Evolutionary conservation across 768 basidiomycete genomes (phyloP).

Genomic region (Pisolithus albus): DNA sequence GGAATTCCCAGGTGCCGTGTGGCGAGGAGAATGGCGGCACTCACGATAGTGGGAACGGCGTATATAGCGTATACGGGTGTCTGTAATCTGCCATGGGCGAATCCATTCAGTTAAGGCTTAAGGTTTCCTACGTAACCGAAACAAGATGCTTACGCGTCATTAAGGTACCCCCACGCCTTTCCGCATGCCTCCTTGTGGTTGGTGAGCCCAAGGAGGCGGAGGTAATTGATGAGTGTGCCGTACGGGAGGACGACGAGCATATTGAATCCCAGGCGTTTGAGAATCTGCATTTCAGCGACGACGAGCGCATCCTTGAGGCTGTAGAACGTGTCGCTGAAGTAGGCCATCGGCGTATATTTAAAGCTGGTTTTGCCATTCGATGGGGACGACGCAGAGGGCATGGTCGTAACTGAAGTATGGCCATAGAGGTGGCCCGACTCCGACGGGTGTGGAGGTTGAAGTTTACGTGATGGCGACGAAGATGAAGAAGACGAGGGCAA

Average conservation of each 20-base stretch:
- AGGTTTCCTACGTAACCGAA: not conserved
- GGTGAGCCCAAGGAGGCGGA: slow-evolving; percentile 83
- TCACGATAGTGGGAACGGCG: slow-evolving; percentile 83
- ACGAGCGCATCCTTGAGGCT: slow-evolving; percentile 92
- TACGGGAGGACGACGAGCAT: slow-evolving; percentile 91
- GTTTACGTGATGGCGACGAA: not conserved
- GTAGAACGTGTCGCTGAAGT: slow-evolving; percentile 85
- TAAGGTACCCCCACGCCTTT: slow-evolving; percentile 89
- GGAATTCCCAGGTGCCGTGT: slow-evolving; percentile 65
- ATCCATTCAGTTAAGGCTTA: not conserved
- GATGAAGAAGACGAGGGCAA: not conserved
- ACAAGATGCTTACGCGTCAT: slow-evolving; percentile 73
- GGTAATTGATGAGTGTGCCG: slow-evolving; percentile 90
- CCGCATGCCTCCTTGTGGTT: slow-evolving; percentile 63
- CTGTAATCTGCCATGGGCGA: slow-evolving; percentile 57
- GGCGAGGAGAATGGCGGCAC: slow-evolving; percentile 81
- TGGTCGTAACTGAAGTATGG: not conserved
- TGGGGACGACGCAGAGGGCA: not conserved
- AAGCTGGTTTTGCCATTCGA: slow-evolving; percentile 33
- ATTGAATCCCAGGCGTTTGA: slow-evolving; percentile 94
- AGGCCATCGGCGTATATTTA: slow-evolving; percentile 80
- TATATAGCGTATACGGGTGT: slow-evolving; percentile 90
- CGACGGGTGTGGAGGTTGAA: not conserved
- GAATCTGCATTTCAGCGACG: slow-evolving; percentile 93
- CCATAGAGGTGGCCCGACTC: not conserved